These are phyloP conservation scores for Schizonepeta tenuifolia DNA, from an alignment of 257 asterid genomes.

Conservation along the genomic window DNA sequence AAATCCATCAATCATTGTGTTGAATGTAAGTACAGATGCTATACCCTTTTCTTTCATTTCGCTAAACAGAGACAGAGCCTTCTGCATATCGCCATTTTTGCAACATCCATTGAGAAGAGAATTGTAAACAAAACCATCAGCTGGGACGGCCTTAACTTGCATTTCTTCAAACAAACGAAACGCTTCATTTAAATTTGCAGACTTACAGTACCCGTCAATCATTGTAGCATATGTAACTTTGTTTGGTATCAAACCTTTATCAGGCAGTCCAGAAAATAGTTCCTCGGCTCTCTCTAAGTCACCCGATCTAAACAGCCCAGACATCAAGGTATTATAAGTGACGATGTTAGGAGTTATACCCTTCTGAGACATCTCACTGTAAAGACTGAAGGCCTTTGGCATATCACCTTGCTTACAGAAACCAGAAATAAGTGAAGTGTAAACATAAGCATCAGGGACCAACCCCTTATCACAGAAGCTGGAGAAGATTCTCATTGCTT, in stretches of 20 bases:
- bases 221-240: constrained; percentile 75
- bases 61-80: constrained; percentile 58
- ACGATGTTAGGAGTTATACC: constrained; percentile 74
- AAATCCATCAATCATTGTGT: constrained; percentile 69
- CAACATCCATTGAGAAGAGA: constrained; percentile 81
- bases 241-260: constrained; percentile 61
- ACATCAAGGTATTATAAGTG: constrained; percentile 77
- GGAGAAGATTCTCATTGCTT: constrained; percentile 69
- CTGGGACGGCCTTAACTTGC: constrained; percentile 56
- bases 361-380: constrained; percentile 65
- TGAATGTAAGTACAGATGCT: constrained; percentile 67
- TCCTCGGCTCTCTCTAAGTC: constrained; percentile 63
- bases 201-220: constrained; percentile 81
- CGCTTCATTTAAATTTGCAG: constrained; percentile 62
- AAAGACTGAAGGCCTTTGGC: constrained; percentile 66
- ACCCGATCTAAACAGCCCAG: constrained; percentile 74
- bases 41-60: constrained; percentile 58
- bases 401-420: constrained; percentile 72
- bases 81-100: constrained; percentile 68
- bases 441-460: constrained; percentile 71
- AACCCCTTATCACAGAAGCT: constrained; percentile 59
- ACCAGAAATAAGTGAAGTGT: constrained; percentile 79
- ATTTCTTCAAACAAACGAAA: constrained; percentile 67
- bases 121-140: constrained; percentile 71
- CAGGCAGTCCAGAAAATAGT: constrained; percentile 61